phyloP scores from a whole-genome alignment of 177 flowering plant species.

The Telopea speciosissima region DNA sequence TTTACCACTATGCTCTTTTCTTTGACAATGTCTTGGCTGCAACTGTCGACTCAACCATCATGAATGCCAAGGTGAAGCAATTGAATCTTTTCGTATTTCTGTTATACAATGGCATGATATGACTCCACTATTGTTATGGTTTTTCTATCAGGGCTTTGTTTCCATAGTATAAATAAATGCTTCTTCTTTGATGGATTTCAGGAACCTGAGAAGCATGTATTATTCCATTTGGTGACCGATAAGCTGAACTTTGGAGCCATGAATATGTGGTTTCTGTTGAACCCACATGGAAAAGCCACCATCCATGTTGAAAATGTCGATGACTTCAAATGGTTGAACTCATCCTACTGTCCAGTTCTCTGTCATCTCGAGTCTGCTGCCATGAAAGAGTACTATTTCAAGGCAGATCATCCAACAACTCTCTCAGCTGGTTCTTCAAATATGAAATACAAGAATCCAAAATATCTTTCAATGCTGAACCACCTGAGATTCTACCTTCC shows the following conservation, averaged over 20 bases:
- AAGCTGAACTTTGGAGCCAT: slow-evolving; percentile 96
- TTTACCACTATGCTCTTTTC: too few species aligned
- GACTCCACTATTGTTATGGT: background rate
- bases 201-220: slow-evolving; percentile 96
- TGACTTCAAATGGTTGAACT: slow-evolving; percentile 97
- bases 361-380: slow-evolving; percentile 90
- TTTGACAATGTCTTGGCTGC: slow-evolving; percentile 97
- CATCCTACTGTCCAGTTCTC: slow-evolving; percentile 92
- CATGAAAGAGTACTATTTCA: slow-evolving; percentile 96
- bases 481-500: too few species aligned
- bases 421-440: slow-evolving; percentile 82
- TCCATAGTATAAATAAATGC: too few species aligned
- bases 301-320: too few species aligned
- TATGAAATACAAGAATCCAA: slow-evolving; percentile 86
- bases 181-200: slow-evolving; percentile 42
- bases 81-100: background rate
- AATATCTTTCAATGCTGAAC: too few species aligned
- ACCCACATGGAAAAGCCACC: slow-evolving; percentile 96
- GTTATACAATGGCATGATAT: background rate
- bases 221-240: slow-evolving; percentile 94
- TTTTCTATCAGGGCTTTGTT: background rate
- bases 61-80: slow-evolving; percentile 77
- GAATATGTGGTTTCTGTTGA: slow-evolving; percentile 98
- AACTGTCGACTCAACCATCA: slow-evolving; percentile 85
- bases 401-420: slow-evolving; percentile 81